Conservation (phyloP, 1,139 yeast genomes). For the Tardiomyces blankii region DNA sequence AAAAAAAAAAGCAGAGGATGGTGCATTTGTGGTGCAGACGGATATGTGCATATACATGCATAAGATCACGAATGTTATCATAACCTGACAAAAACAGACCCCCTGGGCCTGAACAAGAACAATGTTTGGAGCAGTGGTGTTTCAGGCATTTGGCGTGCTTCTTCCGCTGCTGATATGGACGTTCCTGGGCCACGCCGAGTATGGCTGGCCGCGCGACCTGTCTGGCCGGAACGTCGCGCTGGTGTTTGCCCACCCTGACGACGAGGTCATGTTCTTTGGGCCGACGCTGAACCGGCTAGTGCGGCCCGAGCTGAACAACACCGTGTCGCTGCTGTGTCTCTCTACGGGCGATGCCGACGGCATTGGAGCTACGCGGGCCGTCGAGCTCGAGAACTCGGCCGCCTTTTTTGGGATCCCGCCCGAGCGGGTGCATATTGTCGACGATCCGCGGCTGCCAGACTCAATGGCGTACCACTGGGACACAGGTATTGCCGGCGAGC, state of each 20-base stretch:
- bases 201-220: constrained; percentile 5
- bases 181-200: background rate
- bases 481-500: constrained; percentile 28
- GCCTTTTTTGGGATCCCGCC: constrained; percentile 43
- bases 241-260: constrained; percentile 94
- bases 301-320: constrained; percentile 36
- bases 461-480: constrained; percentile 70
- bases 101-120: background rate
- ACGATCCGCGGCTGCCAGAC: constrained; percentile 44
- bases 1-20: no score
- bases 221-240: constrained; percentile 24
- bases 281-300: constrained; percentile 47
- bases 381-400: constrained; percentile 52
- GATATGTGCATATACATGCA: no score
- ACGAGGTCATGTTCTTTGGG: constrained; percentile 94
- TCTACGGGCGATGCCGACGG: constrained; percentile 73
- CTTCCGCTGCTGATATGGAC: background rate
- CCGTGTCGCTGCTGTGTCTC: constrained; percentile 53
- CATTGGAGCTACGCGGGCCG: constrained; percentile 48
- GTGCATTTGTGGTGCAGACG: no score
- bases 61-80: no score
- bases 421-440: constrained; percentile 36
- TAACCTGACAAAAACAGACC: no score
- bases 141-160: background rate
- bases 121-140: background rate